Conservation (phyloP, 352 stramenopile genomes). For the Phytophthora melonis region DNA sequence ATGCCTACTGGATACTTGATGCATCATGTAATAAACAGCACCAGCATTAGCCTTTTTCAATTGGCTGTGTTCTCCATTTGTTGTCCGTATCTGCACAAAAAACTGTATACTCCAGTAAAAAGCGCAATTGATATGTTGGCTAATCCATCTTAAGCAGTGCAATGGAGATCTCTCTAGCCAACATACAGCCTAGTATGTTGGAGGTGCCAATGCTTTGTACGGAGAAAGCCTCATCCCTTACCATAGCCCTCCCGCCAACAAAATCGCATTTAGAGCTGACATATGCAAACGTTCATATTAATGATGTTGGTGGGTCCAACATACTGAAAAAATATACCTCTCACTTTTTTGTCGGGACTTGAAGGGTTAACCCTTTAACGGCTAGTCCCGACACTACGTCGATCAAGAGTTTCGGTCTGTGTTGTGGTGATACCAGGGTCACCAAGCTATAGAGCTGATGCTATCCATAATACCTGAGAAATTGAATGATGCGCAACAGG, state of each 20-base stretch:
- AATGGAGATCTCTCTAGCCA: background rate
- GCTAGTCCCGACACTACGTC: no score
- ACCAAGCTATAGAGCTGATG: no score
- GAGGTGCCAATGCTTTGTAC: background rate
- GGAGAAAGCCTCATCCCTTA: background rate
- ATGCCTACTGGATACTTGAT: background rate
- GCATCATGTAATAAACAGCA: background rate
- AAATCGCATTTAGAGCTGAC: constrained; percentile 1
- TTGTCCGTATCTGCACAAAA: constrained; percentile 1
- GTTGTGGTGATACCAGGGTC: no score
- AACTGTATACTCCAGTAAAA: background rate
- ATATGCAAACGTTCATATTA: constrained; percentile 4
- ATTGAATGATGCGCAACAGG: no score
- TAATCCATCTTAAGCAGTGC: background rate
- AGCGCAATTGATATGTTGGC: background rate
- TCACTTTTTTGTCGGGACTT: constrained; percentile 5
- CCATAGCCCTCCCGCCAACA: background rate
- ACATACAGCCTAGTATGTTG: background rate
- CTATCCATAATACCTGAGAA: no score
- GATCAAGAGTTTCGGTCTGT: no score
- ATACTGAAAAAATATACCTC: constrained; percentile 5
- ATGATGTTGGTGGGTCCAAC: constrained; percentile 4
- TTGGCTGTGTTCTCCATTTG: background rate
- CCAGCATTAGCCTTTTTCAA: background rate
- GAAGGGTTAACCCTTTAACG: constrained; percentile 3